Evolutionary conservation across 345 rosid genomes (phyloP).

Genomic region (Cochlearia excelsa): DNA sequence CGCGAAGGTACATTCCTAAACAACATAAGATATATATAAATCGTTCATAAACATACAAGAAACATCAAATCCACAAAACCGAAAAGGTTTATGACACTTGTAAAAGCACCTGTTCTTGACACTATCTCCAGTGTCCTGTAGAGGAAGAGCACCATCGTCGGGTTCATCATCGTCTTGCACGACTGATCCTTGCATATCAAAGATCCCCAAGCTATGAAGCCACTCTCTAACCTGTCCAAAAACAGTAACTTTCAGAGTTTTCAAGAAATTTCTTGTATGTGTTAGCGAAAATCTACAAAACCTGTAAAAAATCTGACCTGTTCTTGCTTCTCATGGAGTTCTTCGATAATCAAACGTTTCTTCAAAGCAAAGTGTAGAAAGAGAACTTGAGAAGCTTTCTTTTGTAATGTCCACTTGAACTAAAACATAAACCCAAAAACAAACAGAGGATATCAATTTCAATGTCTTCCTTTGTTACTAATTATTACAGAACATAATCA

Average conservation of each 20-base stretch:
- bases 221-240: constrained; percentile 75
- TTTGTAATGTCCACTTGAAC: constrained; percentile 80
- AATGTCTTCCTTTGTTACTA: neutral
- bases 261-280: neutral
- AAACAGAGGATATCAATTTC: constrained; percentile 21
- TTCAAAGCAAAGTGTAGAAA: constrained; percentile 77
- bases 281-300: constrained; percentile 13
- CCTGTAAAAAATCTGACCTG: constrained; percentile 44
- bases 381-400: constrained; percentile 95
- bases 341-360: constrained; percentile 74
- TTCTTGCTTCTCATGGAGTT: constrained; percentile 83
- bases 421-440: constrained; percentile 37
- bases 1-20: constrained; percentile 72
- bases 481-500: constrained; percentile 6
- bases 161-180: constrained; percentile 90
- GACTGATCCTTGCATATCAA: constrained; percentile 56
- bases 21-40: constrained; percentile 5
- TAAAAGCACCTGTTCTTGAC: constrained; percentile 55
- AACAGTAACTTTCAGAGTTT: neutral
- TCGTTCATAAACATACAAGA: neutral
- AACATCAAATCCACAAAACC: neutral
- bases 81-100: neutral
- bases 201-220: constrained; percentile 81
- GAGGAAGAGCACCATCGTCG: constrained; percentile 79
- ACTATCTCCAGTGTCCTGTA: constrained; percentile 55